Evolutionary conservation across 495 filamentous ascomycete genomes (phyloP).

Genomic region (Cryomyces antarcticus): DNA sequence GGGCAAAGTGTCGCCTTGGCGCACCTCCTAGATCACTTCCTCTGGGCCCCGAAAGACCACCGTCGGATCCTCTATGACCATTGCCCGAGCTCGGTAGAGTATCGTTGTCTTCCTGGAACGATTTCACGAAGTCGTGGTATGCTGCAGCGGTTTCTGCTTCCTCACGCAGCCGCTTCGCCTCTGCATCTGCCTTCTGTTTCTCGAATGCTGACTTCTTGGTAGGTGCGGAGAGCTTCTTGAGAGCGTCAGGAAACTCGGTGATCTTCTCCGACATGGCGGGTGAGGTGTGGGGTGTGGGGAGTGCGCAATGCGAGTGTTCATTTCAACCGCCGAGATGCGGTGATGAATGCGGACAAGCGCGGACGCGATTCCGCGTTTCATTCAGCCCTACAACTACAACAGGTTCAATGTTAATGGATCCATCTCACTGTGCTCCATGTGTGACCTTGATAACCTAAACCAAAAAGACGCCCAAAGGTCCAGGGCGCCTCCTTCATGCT

Average conservation of each 20-base stretch:
- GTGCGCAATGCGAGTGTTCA: neutral
- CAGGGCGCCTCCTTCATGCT: neutral
- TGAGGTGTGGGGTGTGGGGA: neutral
- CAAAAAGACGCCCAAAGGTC: neutral
- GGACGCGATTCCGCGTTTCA: too few species aligned
- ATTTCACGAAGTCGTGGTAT: constrained; percentile 78
- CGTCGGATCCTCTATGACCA: constrained; percentile 20
- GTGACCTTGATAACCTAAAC: neutral
- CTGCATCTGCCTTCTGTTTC: constrained; percentile 76
- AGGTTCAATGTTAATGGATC: too few species aligned
- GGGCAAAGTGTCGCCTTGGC: constrained; percentile 5
- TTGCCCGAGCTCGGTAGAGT: constrained; percentile 4
- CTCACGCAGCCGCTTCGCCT: constrained; percentile 74
- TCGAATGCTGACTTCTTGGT: constrained; percentile 83
- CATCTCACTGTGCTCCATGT: neutral
- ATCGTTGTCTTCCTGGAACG: constrained; percentile 49
- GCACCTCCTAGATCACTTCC: constrained; percentile 13
- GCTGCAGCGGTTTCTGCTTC: constrained; percentile 79
- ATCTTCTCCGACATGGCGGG: constrained; percentile 4
- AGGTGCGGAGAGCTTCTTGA: constrained; percentile 63
- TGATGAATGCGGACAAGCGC: too few species aligned
- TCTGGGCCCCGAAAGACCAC: constrained; percentile 12
- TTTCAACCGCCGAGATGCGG: too few species aligned
- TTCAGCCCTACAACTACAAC: too few species aligned
- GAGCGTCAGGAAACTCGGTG: constrained; percentile 60